Base-by-base conservation (phyloP, 805 yeast genomes). In the Kregervanrija pseudodelftensis region DNA sequence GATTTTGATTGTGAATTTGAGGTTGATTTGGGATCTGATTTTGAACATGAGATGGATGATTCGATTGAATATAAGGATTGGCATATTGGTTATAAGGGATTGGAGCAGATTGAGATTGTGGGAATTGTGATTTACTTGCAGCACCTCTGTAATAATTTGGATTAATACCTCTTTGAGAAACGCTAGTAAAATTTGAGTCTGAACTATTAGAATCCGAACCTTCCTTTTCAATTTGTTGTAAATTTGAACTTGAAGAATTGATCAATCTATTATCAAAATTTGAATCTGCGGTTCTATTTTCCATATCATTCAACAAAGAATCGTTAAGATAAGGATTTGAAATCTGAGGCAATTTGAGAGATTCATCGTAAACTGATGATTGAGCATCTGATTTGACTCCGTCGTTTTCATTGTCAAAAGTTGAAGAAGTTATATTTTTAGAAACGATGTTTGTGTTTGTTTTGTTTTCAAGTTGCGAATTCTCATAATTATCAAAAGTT, bases 151-250 rank as follows among this genome's bases (percentile, higher is more conserved):
- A 70, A 52, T 76, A 79, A 28, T 67, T 63, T 13, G 84, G 85
- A 55, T 84, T 84, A 12, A 79, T 72, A 28, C 81, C 89, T 58
- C 91, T 69, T 62, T 84, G 91, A 8, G 90, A 82, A 2, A 85
- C 85, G 42, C 88, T 80, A 1, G 93, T 84, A 61, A 85, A 82
- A 55, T 81, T 82, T 1, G 91, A 83, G 39, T 45, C 43, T 7
- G 39, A 33, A 14, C 49, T 44, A 33, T 40, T 44, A 3, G 42
- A 35, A 14, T 43, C 46, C 1, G 91, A 83, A 40, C 44, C 43
- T 4, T 36, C 33, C 11, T 47, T 44, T 30, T 40, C 42, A 3
- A 38, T 30, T 13, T 17, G 33, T 12, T 45, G 42, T 1, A n/a
- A 28, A 22, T 34, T 33, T 32, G 35, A 42, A 42, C 3, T 11